phyloP scores from a whole-genome alignment of 176 grass and related monocot species.

The sorghum (Sorghum bicolor) region DNA sequence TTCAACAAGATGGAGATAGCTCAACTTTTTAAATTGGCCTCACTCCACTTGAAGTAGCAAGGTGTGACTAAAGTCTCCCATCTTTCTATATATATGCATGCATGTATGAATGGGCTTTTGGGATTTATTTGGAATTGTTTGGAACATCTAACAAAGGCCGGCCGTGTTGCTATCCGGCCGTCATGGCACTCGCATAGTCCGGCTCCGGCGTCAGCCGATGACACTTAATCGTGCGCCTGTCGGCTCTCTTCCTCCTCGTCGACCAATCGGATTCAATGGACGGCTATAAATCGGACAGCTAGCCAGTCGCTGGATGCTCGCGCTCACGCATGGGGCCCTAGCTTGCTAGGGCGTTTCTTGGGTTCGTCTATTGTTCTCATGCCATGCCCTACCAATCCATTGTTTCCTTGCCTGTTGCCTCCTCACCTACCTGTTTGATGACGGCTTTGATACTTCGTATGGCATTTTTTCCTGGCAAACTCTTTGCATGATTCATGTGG shows the following conservation, averaged over 20 bases:
- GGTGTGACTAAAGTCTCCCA: too few species aligned
- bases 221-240: neutral
- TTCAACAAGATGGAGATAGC: too few species aligned
- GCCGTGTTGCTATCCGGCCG: neutral
- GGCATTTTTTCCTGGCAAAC: neutral
- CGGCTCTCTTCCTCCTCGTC: neutral
- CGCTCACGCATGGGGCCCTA: neutral
- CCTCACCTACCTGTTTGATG: neutral
- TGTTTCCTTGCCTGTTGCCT: neutral
- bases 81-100: too few species aligned
- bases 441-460: neutral
- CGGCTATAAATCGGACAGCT: constrained; percentile 8
- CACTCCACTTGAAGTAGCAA: too few species aligned
- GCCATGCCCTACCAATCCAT: neutral
- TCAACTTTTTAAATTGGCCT: too few species aligned
- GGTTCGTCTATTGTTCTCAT: neutral
- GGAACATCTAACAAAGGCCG: too few species aligned
- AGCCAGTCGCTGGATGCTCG: neutral
- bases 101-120: too few species aligned
- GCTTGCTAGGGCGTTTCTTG: neutral
- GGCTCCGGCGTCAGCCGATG: neutral
- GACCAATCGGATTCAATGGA: neutral
- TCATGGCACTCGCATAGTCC: neutral
- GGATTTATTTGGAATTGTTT: too few species aligned
- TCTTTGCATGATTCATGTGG: neutral